Evolutionary conservation across 208 protist species (phyloP), one percentile per base, ranked within the genome.

Genomic region (Trypanosoma grayi): DNA sequence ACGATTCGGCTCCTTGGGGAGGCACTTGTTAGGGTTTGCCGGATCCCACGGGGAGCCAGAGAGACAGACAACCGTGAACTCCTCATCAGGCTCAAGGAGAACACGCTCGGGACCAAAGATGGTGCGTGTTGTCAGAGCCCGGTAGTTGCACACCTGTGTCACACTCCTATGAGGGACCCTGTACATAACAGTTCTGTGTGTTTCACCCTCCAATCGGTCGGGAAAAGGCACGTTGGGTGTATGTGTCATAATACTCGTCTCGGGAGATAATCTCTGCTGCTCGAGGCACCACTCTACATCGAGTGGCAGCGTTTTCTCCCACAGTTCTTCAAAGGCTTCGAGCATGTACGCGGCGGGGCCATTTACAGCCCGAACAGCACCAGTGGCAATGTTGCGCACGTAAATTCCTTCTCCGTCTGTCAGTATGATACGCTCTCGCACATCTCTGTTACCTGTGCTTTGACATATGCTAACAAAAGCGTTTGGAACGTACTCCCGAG

Each of bases 131-230:
- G 70, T 70, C 70, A 95, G 91, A 9, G 75, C 84, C 39, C 73
- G 78, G 80, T 98, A 98, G 75, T 98, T 95, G 76, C 96, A 98
- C n/a, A 98, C 83, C 77, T 98, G 96, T 14, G 97, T 95, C 27
- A 96, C 94, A 64, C 88, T 80, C 74, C 90, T 89, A 75, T 98
- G 84, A 10, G 97, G 96, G 22, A 96, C 89, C 66, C 85, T 75
- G 78, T 91, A 98, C n/a, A 85, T 85, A 6, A 99, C 89, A 11
- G 95, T 87, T 59, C 81, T 69, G 4, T 85, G 88, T 70, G 79
- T 77, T 73, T 91, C 73, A 58, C 85, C 71, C 44, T 55, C 43
- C 47, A 61, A 13, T 25, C 52, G 53, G 28, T 58, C 48, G n/a
- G 16, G 14, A n/a, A 13, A 11, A 27, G 3, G 25, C 5, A 27